phyloP scores from a whole-genome alignment of 306 rosid genomes.

The Pueraria montana region DNA sequence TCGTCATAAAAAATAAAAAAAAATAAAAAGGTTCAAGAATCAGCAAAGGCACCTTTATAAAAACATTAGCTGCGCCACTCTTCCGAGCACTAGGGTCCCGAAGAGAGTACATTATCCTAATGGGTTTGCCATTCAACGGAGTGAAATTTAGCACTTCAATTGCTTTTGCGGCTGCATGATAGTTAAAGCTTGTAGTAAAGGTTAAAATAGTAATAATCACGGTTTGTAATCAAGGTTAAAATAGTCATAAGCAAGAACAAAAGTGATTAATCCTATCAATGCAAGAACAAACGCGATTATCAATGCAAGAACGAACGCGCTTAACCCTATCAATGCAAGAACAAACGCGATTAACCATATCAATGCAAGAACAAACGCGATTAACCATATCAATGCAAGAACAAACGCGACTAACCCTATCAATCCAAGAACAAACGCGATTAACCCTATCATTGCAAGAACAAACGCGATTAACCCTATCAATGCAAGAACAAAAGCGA shows the following conservation, averaged over 20 bases:
- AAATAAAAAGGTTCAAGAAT: not conserved
- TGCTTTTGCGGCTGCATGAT: conserved; percentile 41
- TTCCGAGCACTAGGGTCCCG: conserved; percentile 62
- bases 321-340: not conserved
- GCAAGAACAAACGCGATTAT: not conserved
- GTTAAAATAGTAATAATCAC: not conserved
- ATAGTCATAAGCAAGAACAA: not conserved
- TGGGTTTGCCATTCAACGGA: conserved; percentile 58
- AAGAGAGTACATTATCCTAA: conserved; percentile 60
- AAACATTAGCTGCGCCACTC: conserved; percentile 59
- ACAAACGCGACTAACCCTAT: not conserved
- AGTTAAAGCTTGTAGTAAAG: not conserved
- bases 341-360: not conserved
- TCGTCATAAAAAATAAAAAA: not conserved
- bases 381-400: not conserved
- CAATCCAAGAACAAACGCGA: not conserved
- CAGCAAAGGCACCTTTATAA: conserved; percentile 54
- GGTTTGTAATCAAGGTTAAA: not conserved
- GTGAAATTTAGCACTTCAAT: conserved; percentile 55
- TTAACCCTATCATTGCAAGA: not conserved
- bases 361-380: not conserved
- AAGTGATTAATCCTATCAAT: not conserved
- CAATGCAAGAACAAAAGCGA: not conserved
- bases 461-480: not conserved
- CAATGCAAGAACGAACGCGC: not conserved